Evolutionary conservation across 1,139 yeast species (phyloP).

Genomic region (Suhomyces guaymorum): DNA sequence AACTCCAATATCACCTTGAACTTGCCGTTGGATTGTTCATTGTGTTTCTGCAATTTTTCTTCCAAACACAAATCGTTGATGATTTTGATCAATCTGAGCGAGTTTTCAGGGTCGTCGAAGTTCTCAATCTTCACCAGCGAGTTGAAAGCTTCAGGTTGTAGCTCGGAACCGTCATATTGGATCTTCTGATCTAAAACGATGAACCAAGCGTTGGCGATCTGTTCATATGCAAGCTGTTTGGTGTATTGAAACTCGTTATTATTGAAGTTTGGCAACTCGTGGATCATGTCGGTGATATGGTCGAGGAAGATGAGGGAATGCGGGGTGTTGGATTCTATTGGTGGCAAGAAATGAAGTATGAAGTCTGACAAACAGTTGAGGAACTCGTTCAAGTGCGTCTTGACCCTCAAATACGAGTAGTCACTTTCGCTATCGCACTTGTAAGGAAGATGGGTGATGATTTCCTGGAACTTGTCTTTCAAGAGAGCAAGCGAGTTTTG

Average conservation of each 20-base stretch:
- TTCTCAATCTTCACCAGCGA: constrained; percentile 8
- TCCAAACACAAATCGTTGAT: constrained; percentile 37
- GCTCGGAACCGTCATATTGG: constrained; percentile 9
- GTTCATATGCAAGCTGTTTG: constrained; percentile 73
- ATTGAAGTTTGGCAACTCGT: constrained; percentile 70
- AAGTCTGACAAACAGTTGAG: constrained; percentile 78
- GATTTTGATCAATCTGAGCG: constrained; percentile 31
- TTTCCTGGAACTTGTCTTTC: constrained; percentile 45
- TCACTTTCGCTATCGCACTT: constrained; percentile 74
- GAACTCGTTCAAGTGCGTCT: constrained; percentile 72
- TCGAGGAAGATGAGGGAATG: constrained; percentile 69
- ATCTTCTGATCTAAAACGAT: constrained; percentile 52
- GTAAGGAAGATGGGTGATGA: constrained; percentile 63
- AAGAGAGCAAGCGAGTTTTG: constrained; percentile 53
- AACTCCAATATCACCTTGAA: constrained; percentile 50
- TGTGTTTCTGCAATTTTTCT: constrained; percentile 57
- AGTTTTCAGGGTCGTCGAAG: constrained; percentile 22
- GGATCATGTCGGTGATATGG: constrained; percentile 62
- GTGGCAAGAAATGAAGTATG: constrained; percentile 77
- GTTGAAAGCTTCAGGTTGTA: constrained; percentile 25
- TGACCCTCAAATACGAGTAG: constrained; percentile 84
- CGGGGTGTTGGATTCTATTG: constrained; percentile 59
- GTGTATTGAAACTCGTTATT: constrained; percentile 74
- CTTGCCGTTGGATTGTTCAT: constrained; percentile 55
- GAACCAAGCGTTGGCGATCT: constrained; percentile 75